A percentile compares a stretch with the other conserved stretches of the same genome.
phyloP scores from a whole-genome alignment of 192 early-diverging fungal species.

The Glomus cerebriforme region DNA sequence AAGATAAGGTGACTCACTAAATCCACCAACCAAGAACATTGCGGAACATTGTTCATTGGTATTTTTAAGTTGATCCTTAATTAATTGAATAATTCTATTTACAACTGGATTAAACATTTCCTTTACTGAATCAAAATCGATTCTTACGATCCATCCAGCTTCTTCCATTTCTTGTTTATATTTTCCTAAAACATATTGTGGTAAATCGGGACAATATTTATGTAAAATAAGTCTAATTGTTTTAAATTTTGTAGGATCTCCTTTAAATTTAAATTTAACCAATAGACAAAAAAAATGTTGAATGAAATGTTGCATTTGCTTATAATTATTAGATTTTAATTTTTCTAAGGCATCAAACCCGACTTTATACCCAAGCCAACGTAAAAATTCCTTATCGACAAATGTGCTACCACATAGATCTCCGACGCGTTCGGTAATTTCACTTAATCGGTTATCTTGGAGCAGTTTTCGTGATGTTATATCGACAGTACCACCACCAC shows the following conservation, averaged over 20 bases:
- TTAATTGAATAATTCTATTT: constrained; percentile 50
- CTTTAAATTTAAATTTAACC: neutral
- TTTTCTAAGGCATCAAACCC: neutral
- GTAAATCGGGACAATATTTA: neutral
- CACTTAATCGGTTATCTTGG: neutral
- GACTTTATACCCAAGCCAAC: neutral
- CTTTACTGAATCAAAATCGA: constrained; percentile 43
- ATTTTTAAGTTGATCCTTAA: constrained; percentile 53
- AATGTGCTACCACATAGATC: neutral
- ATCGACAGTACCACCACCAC: constrained; percentile 11
- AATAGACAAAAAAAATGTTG: neutral
- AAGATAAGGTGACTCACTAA: constrained; percentile 56
- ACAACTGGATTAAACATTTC: constrained; percentile 61
- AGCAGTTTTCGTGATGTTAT: neutral
- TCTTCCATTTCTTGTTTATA: constrained; percentile 38
- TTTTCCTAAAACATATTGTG: neutral
- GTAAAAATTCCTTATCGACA: constrained; percentile 11
- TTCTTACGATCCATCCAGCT: constrained; percentile 43
- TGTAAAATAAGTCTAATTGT: neutral
- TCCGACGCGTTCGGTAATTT: neutral
- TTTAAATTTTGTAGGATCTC: neutral
- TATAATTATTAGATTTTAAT: neutral
- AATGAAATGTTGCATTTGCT: neutral
- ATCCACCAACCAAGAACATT: constrained; percentile 59
- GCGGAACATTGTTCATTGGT: constrained; percentile 42